A percentile compares a stretch with the other conserved stretches of the same genome.
phyloP scores from a whole-genome alignment of 176 grass and related monocot genomes.

The Zoysia japonica region DNA sequence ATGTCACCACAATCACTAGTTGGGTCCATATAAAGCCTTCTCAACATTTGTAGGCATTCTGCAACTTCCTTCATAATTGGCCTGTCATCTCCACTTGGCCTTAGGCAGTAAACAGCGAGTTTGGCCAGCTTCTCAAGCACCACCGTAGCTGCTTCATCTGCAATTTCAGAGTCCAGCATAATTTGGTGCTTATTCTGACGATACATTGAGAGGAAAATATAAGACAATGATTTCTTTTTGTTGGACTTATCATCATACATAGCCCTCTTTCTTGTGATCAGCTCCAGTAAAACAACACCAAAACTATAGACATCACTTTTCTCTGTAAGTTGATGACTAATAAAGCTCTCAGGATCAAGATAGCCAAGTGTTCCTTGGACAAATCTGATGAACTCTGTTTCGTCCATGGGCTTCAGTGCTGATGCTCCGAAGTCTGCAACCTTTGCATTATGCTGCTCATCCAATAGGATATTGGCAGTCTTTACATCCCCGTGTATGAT shows the following conservation, averaged over 20 bases:
- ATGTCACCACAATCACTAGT: neutral
- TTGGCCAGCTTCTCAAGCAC: conserved; percentile 31
- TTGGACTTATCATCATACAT: conserved; percentile 36
- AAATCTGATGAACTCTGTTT: conserved; percentile 59
- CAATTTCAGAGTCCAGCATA: conserved; percentile 16
- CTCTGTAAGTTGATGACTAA: conserved; percentile 60
- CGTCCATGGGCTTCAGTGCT: conserved; percentile 43
- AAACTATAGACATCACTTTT: conserved; percentile 84
- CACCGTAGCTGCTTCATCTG: conserved; percentile 16
- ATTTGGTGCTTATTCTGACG: conserved; percentile 11
- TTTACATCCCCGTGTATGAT: conserved; percentile 57
- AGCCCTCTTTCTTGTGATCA: conserved; percentile 67
- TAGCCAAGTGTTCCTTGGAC: conserved; percentile 76
- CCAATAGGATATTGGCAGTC: conserved; percentile 49
- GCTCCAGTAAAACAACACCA: conserved; percentile 63
- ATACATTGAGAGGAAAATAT: conserved; percentile 9
- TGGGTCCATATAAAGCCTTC: conserved; percentile 4
- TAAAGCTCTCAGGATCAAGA: conserved; percentile 67
- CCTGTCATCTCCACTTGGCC: conserved; percentile 17
- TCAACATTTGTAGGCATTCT: conserved; percentile 25
- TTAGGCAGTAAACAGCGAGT: neutral
- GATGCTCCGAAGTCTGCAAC: conserved; percentile 68
- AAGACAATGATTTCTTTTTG: conserved; percentile 3
- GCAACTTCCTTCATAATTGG: conserved; percentile 35
- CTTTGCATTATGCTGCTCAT: conserved; percentile 46